Base-by-base conservation (phyloP, 208 protist genomes). In the Trypanosoma caninum region DNA sequence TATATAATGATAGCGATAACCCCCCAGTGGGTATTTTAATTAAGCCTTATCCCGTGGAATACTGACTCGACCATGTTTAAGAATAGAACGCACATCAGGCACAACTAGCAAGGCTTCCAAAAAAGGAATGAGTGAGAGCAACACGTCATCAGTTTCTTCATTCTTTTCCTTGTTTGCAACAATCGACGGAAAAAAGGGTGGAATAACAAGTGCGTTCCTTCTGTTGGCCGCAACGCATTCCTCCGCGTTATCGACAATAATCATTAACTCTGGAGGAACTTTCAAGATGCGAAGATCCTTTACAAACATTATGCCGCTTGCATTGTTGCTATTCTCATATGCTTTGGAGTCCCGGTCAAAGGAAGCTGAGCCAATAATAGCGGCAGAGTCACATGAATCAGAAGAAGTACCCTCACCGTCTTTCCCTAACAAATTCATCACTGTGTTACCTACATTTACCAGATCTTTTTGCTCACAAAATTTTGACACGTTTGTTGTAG, bases 181-280 rank as follows among this genome's bases (percentile, higher is more conserved):
- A 16, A 68, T 28, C 11, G 84, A 77, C 0, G 88, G 88, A 44
- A 89, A 82, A 68, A 78, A 95, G 1, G 88, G 83, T 10, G 84
- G 64, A 23, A 95, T 72, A 40, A 95, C 74, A 13, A 95, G 60
- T 0, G 83, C 82, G 65, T 91, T 95, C 22, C 92, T 82, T 18
- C 84, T 72, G 52, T 92, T 91, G 8, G 86, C 67, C 20, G 85
- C 59, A 37, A 77, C 82, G 67, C 80, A 91, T 64, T 92, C 82
- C 57, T 91, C 82, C 3, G 64, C 76, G 65, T 95, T 95, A 67
- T 95, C 88, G 30, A 95, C 79, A 84, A 92, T 88, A 47, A 95
- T 78, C 48, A 89, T 70, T 57, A 92, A 58, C 69, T 91, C 84
- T 20, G 79, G 76, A 42, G 88, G 88, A 33, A 95, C 88, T 50